Evolutionary conservation across 495 filamentous ascomycete species (phyloP).

Genomic region (Geoglossum glabrum): DNA sequence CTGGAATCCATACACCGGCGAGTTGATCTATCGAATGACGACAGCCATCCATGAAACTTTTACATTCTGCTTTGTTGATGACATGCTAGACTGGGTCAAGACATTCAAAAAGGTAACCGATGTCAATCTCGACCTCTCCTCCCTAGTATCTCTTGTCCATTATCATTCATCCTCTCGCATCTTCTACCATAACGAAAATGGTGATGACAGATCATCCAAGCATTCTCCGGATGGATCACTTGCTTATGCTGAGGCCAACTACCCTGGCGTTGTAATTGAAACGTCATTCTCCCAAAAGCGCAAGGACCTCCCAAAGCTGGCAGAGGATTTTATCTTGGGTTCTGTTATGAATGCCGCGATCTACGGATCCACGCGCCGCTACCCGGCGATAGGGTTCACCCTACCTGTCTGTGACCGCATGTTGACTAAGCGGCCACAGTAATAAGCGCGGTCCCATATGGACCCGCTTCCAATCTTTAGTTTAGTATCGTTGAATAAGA

Average conservation of each 20-base stretch:
- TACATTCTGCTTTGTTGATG: neutral
- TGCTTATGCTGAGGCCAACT: constrained; percentile 11
- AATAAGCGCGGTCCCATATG: too few species aligned
- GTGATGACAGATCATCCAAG: neutral
- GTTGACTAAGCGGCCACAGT: too few species aligned
- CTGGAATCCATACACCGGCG: neutral
- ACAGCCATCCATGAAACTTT: neutral
- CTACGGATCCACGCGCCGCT: too few species aligned
- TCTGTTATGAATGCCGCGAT: too few species aligned
- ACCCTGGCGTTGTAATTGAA: constrained; percentile 18
- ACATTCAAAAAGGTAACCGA: neutral
- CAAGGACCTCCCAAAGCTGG: constrained; percentile 14
- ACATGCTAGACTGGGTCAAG: neutral
- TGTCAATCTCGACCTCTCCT: neutral
- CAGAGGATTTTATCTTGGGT: constrained; percentile 17
- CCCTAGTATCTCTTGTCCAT: neutral
- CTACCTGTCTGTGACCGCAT: too few species aligned
- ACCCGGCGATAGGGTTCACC: too few species aligned
- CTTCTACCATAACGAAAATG: neutral
- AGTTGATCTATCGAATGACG: neutral
- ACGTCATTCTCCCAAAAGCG: constrained; percentile 19
- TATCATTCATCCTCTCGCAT: neutral
- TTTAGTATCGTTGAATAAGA: too few species aligned
- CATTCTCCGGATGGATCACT: constrained; percentile 17
- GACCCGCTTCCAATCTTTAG: too few species aligned